A percentile compares a stretch with the other conserved stretches of the same genome.
Evolutionary conservation across 2,329 filamentous ascomycete species (phyloP).

Genomic region (Alternaria atra): DNA sequence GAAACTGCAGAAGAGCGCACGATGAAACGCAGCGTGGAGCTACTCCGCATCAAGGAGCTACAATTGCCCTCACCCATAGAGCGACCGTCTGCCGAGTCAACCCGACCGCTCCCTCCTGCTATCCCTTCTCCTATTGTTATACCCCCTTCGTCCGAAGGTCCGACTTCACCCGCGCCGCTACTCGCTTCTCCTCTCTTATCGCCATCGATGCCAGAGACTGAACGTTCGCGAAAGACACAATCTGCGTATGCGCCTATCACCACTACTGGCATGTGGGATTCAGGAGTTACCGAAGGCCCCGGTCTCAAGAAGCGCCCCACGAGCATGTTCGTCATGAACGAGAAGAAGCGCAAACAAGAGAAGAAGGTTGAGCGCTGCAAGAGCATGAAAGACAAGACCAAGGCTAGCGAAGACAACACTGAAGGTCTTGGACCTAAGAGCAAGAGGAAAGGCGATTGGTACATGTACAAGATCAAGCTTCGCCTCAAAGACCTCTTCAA

Average conservation of each 20-base stretch:
- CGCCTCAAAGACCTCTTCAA: slow-evolving; percentile 21
- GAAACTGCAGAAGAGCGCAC: slow-evolving; percentile 48
- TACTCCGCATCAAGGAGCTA: slow-evolving; percentile 45
- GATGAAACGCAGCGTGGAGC: slow-evolving; percentile 41
- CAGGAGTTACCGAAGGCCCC: slow-evolving; percentile 39
- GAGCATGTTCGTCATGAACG: slow-evolving; percentile 46
- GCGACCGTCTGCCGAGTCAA: slow-evolving; percentile 12
- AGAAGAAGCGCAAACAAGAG: slow-evolving; percentile 43
- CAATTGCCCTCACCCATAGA: slow-evolving; percentile 28
- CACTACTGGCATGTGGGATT: slow-evolving; percentile 50
- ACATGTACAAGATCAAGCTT: slow-evolving; percentile 26
- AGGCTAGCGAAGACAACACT: slow-evolving; percentile 23
- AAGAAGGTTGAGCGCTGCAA: slow-evolving; percentile 39
- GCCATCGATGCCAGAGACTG: slow-evolving; percentile 21
- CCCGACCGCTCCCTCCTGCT: neutral
- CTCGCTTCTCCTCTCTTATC: slow-evolving; percentile 26
- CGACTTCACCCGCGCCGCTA: slow-evolving; percentile 12
- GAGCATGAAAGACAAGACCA: slow-evolving; percentile 34
- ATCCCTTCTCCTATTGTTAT: slow-evolving; percentile 27
- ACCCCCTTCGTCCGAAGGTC: slow-evolving; percentile 19
- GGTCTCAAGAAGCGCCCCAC: slow-evolving; percentile 43
- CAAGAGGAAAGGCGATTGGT: slow-evolving; percentile 23
- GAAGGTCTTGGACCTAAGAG: slow-evolving; percentile 14
- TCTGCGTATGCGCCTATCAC: slow-evolving; percentile 46
- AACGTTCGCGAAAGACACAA: slow-evolving; percentile 37